Percentiles rank a stretch among this genome's conserved stretches.
Conservation (phyloP, 2,329 filamentous ascomycete species). For the Allantophomopsis cytisporea region DNA sequence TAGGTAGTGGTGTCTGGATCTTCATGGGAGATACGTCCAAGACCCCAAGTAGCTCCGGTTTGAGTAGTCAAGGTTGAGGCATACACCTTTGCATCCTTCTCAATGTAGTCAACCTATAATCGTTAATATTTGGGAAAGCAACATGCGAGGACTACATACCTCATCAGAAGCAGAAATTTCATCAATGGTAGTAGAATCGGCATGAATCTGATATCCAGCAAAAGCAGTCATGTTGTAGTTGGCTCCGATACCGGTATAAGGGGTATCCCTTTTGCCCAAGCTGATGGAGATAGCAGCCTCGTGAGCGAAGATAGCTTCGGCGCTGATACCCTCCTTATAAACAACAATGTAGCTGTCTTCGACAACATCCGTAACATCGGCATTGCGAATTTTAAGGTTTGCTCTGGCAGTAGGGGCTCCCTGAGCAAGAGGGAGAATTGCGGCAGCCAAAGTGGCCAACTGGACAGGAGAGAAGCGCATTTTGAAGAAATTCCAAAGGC, state of each 20-base stretch:
- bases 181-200: constrained; percentile 12
- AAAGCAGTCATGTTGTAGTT: constrained; percentile 12
- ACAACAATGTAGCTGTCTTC: constrained; percentile 50
- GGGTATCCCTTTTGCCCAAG: constrained; percentile 42
- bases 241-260: constrained; percentile 9
- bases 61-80: constrained; percentile 17
- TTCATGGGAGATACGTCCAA: constrained; percentile 18
- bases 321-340: constrained; percentile 39
- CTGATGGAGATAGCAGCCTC: constrained; percentile 31
- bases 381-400: constrained; percentile 25
- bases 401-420: constrained; percentile 9
- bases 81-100: constrained; percentile 14
- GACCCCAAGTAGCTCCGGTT: constrained; percentile 15
- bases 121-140: not conserved
- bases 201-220: constrained; percentile 14
- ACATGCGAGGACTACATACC: constrained; percentile 5
- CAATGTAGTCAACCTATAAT: constrained; percentile 14
- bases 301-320: constrained; percentile 33
- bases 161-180: constrained; percentile 15
- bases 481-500: not conserved
- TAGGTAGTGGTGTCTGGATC: constrained; percentile 12
- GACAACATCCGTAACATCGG: constrained; percentile 31
- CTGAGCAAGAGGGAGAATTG: constrained; percentile 11
- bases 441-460: constrained; percentile 14
- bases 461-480: constrained; percentile 2